phyloP scores from a whole-genome alignment of 371 early-diverging fungal genomes.

The Nematocida sp. region DNA sequence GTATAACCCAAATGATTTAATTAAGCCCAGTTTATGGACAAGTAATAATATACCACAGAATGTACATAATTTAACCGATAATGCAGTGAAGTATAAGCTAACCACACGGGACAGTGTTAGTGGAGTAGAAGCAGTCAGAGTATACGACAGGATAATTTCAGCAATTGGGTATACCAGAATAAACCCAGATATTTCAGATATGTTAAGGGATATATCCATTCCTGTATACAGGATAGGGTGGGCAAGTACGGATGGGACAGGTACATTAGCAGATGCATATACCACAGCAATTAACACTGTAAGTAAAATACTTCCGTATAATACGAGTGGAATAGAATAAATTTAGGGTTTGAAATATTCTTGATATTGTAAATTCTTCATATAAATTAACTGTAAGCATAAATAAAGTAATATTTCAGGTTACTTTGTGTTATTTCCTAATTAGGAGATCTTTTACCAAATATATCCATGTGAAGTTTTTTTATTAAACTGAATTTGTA shows the following conservation, averaged over 20 bases:
- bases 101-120: not conserved
- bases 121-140: not conserved
- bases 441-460: too few species aligned
- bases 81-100: not conserved
- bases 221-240: slow-evolving; percentile 50
- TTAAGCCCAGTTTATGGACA: not conserved
- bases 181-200: not conserved
- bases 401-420: too few species aligned
- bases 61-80: not conserved
- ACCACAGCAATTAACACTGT: not conserved
- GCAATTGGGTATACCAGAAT: slow-evolving; percentile 20
- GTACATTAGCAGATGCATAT: slow-evolving; percentile 16
- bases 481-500: slow-evolving; percentile 3
- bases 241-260: slow-evolving; percentile 5
- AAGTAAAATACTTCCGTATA: not conserved
- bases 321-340: too few species aligned
- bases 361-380: too few species aligned
- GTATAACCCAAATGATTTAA: not conserved
- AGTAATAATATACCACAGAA: not conserved
- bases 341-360: too few species aligned
- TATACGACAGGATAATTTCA: slow-evolving; percentile 17
- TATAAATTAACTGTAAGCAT: too few species aligned
- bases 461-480: too few species aligned
- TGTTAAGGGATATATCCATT: slow-evolving; percentile 18
- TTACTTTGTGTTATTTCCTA: too few species aligned